A percentile compares a stretch with the other conserved stretches of the same genome.
Conservation (phyloP, 2,329 filamentous ascomycete species). For the Verticillium klebahnii region DNA sequence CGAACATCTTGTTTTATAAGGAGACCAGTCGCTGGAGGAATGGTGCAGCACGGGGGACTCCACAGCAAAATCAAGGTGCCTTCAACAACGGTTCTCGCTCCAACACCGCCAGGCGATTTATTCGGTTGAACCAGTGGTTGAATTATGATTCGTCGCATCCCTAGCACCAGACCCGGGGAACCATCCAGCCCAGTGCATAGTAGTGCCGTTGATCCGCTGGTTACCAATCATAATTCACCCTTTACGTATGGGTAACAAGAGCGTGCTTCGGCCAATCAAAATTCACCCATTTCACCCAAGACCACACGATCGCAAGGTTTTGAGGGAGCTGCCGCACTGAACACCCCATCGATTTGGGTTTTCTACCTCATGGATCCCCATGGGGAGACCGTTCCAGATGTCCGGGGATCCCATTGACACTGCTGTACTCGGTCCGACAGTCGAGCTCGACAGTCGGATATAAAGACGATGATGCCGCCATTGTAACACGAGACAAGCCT, state of each 20-base stretch:
- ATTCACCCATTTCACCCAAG: constrained; percentile 3
- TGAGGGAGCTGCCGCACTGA: background rate
- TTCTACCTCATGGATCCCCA: background rate
- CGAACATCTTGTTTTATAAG: too few relatives aligned
- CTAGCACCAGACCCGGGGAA: too few relatives aligned
- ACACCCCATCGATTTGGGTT: background rate
- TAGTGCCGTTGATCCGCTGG: too few relatives aligned
- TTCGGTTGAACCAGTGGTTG: constrained; percentile 2
- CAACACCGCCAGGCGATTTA: too few relatives aligned
- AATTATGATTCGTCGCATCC: constrained; percentile 4
- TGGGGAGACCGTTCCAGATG: background rate
- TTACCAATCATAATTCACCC: too few relatives aligned
- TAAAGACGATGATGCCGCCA: background rate
- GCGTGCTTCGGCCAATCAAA: background rate
- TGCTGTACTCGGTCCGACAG: background rate
- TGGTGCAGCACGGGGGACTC: too few relatives aligned
- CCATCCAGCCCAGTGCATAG: too few relatives aligned
- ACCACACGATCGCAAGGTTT: background rate
- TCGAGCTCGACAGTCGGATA: background rate
- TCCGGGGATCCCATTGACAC: background rate
- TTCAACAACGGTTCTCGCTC: too few relatives aligned
- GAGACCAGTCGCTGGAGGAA: too few relatives aligned
- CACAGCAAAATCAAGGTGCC: too few relatives aligned
- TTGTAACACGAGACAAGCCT: background rate
- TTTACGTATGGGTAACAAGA: too few relatives aligned